Percentiles rank a stretch among this genome's conserved stretches.
These are phyloP conservation scores for Populus pruinosa DNA, from an alignment of 345 rosid genomes.

Conservation along the genomic window DNA sequence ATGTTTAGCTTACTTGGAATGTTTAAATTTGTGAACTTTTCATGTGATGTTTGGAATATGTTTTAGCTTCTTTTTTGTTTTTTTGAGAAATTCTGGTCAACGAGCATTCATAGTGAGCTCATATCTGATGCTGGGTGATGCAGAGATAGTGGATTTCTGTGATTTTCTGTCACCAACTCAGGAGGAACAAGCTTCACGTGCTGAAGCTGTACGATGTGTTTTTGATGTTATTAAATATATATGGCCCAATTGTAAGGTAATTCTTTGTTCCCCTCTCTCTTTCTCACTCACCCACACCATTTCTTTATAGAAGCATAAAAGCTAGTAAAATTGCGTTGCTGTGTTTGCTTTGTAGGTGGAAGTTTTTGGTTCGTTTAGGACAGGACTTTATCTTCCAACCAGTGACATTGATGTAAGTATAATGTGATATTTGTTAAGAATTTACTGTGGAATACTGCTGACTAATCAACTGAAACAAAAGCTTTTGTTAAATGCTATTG, in stretches of 20 bases:
- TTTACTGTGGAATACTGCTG: not conserved
- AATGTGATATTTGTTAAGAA: not conserved
- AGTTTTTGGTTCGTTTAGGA: slow-evolving; percentile 81
- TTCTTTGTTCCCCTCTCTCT: not conserved
- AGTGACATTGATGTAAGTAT: slow-evolving; percentile 93
- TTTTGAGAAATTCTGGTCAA: not conserved
- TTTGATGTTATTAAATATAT: slow-evolving; percentile 69
- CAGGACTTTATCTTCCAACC: slow-evolving; percentile 88
- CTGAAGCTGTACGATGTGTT: slow-evolving; percentile 55
- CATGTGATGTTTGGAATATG: not conserved
- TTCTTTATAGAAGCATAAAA: not conserved
- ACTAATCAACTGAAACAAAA: not conserved
- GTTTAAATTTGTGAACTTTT: no score
- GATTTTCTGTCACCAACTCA: slow-evolving; percentile 78
- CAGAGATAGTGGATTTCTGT: slow-evolving; percentile 86
- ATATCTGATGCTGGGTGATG: slow-evolving; percentile 12
- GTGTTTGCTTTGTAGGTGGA: slow-evolving; percentile 51
- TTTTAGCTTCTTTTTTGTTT: not conserved
- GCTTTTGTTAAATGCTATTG: slow-evolving; percentile 4
- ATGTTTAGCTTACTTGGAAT: no score
- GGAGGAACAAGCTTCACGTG: slow-evolving; percentile 64
- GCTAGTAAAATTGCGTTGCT: not conserved
- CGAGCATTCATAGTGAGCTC: not conserved
- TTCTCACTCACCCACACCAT: not conserved
- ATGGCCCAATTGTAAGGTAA: slow-evolving; percentile 86